Base-by-base conservation (phyloP, 768 basidiomycete genomes). In the Lyophyllum atratum region DNA sequence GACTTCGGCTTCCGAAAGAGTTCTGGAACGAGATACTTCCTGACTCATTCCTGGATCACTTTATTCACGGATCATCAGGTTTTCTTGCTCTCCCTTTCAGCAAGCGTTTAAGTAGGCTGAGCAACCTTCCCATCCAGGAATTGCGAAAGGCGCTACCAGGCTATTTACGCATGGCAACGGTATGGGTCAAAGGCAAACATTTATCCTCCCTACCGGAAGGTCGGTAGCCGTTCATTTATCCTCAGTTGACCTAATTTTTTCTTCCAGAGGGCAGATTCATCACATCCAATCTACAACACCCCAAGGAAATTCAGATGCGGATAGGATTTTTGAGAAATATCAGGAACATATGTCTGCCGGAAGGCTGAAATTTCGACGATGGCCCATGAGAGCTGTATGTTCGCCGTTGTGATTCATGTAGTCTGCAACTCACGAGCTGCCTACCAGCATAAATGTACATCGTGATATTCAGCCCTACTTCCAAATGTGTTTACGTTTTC, bases 381-480 rank as follows among this genome's bases (percentile, higher is more conserved):
- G 86, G 80, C 90, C 90, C 8, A 66, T 92, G 62, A 77, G 83
- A 76, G 74, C 74, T 57, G 91, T 92, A 63, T 72, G 85, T 54
- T 42, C 28, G 8, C 24, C 37, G 19, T 25, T 12, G 14, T 34
- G 22, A 17, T n/a, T 10, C 25, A 40, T 7, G 42, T 21, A 3
- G 8, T 21, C 2, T 28, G 12, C 14, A 44, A 37, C 54, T 62
- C 40, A 42, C 31, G 7, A 26, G 6, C 15, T 7, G 25, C n/a
- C 14, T 39, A 9, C 37, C 52, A 92, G 90, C 86, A 90, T 63
- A 89, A 85, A 80, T 84, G 89, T 90, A 73, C 52, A 64, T 44
- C 12, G 26, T 0, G 6, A 19, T 40, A 42, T 45, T 25, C 24
- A 26, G 25, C 17, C 46, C 40, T n/a, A 4, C 14, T 28, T 39